Percentiles rank a stretch among this genome's conserved stretches.
Evolutionary conservation across 2,329 filamentous ascomycete species (phyloP).

Genomic region (Pseudogymnoascus sp.): DNA sequence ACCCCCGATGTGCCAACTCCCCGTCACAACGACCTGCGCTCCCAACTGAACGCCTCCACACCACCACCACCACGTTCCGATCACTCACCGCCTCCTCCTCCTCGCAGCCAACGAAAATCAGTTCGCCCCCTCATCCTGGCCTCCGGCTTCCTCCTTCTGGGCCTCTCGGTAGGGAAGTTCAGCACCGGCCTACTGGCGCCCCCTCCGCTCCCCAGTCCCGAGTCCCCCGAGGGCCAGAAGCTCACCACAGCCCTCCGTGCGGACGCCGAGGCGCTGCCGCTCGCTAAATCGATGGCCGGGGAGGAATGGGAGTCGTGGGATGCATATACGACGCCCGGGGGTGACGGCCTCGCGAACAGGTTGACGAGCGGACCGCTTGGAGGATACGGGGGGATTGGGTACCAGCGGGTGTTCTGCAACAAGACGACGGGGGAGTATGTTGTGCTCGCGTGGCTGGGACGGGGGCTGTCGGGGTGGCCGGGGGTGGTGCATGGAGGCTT

Average conservation of each 20-base stretch:
- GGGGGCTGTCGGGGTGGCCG: conserved; percentile 62
- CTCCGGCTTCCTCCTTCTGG: conserved; percentile 35
- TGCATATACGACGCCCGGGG: conserved; percentile 31
- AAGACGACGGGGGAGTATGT: conserved; percentile 48
- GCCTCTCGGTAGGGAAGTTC: conserved; percentile 34
- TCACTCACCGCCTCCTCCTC: conserved; percentile 12
- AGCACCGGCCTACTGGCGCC: conserved; percentile 37
- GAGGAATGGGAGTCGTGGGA: conserved; percentile 36
- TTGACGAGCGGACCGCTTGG: conserved; percentile 38
- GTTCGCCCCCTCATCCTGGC: conserved; percentile 27
- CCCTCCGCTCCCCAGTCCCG: conserved; percentile 34
- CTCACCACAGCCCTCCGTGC: conserved; percentile 35
- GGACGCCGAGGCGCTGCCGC: conserved; percentile 39
- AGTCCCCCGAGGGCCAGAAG: conserved; percentile 35
- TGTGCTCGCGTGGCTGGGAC: conserved; percentile 61
- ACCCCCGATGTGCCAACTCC: not conserved
- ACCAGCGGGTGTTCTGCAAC: conserved; percentile 60
- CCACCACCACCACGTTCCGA: conserved; percentile 1
- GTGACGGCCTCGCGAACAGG: conserved; percentile 20
- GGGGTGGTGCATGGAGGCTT: conserved; percentile 64
- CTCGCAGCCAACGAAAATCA: conserved; percentile 20
- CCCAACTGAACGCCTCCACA: conserved; percentile 20
- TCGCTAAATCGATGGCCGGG: conserved; percentile 40
- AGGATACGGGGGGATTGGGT: conserved; percentile 38
- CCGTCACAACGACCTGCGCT: conserved; percentile 20